Evolutionary conservation across 1,284 basidiomycete species (phyloP), one percentile per base, ranked within the genome.

Genomic region (Rhodotorula sp.): DNA sequence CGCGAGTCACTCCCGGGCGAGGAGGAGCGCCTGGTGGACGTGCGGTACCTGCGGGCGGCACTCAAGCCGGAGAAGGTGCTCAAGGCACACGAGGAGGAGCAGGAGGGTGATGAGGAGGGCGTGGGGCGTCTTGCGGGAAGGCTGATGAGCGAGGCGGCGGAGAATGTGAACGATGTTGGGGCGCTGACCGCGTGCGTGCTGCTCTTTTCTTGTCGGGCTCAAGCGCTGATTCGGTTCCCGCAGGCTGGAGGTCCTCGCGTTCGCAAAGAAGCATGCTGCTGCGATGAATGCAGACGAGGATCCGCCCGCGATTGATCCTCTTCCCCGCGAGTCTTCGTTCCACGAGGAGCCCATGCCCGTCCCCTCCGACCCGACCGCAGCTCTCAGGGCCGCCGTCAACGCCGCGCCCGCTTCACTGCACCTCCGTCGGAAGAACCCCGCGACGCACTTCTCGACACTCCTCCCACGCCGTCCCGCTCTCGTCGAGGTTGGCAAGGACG

Each of bases 191-290:
- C 39, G 69, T 74, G 46, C 41, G 69, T 61, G 1, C 25, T 50
- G 10, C 39, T 36, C 17, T 2, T 21, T 12, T 36, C 32, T 1
- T 12, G 13, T 12, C 4, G 29, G 1, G 6, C 2, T 17, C 5
- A 21, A 9, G 1, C 19, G 50, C 44, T 46, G 61, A 44, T 6
- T 25, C n/a, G 7, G 17, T 22, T 34, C 0, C 10, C 10, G 32
- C 54, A 73, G 71, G 2, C 51, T 61, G 41, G 71, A 73, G n/a
- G 39, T 65, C 13, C 19, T 67, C 50, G 32, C 61, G 8, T 25
- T 67, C 36, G 57, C 55, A 1, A 17, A n/a, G 13, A 13, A n/a
- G 27, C 50, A 29, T 17, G n/a, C 50, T 36, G 22, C 25, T 17
- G 44, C 44, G 32, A 27, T 32, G 8, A 29, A 29, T n/a, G 50